A percentile compares a stretch with the other conserved stretches of the same genome.
Evolutionary conservation across 106 monocot genomes (phyloP).

Genomic region (Dioscorea dumetorum): DNA sequence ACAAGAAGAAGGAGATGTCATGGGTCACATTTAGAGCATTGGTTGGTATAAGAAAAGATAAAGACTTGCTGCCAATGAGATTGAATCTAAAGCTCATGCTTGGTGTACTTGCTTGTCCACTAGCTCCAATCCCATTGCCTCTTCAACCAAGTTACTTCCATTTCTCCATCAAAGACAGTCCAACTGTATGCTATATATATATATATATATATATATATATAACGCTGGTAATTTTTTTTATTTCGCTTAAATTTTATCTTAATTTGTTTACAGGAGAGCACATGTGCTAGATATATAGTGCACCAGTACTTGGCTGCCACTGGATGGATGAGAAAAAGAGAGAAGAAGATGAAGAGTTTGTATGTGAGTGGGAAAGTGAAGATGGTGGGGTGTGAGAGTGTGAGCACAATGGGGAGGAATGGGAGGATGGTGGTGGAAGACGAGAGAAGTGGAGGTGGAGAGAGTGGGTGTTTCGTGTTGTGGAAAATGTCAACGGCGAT

Average conservation of each 20-base stretch:
- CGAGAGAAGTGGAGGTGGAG: no score
- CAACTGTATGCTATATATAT: conserved; percentile 18
- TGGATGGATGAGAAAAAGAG: conserved; percentile 27
- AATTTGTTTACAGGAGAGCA: conserved; percentile 24
- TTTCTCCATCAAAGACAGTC: conserved; percentile 19
- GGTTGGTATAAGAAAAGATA: no score
- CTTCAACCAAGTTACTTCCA: background rate
- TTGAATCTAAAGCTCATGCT: conserved; percentile 34
- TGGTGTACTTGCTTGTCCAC: conserved; percentile 48
- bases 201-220: no score
- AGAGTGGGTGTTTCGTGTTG: conserved; percentile 39
- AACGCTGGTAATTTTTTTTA: no score
- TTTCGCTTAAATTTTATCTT: background rate
- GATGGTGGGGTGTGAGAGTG: conserved; percentile 21
- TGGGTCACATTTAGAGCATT: no score
- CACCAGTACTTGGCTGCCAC: conserved; percentile 61
- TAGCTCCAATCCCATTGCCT: conserved; percentile 39
- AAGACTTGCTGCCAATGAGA: conserved; percentile 2
- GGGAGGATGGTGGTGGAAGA: no score
- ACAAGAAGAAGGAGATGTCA: conserved; percentile 25
- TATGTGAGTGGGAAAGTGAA: conserved; percentile 36
- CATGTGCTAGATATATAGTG: conserved; percentile 48
- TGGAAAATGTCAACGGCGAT: conserved; percentile 61
- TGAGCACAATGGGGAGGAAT: background rate
- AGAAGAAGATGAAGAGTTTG: conserved; percentile 27